Conservation (phyloP, 768 basidiomycete species). For the Albatrellus ellisii region DNA sequence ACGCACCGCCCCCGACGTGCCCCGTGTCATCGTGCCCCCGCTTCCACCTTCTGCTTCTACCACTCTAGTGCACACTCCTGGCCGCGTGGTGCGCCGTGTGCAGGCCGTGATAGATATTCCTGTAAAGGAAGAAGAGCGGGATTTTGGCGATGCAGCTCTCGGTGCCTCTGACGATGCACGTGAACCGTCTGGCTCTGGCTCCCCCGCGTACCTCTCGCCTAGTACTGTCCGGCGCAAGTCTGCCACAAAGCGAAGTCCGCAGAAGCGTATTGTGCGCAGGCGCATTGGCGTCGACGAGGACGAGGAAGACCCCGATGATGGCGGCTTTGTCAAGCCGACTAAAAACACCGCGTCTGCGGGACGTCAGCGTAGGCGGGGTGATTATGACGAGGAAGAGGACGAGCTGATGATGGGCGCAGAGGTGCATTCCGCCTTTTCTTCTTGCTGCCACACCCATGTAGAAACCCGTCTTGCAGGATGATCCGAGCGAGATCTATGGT, state of each 20-base stretch:
- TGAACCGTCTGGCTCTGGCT: constrained; percentile 9
- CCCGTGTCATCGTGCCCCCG: no score
- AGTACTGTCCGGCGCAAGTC: constrained; percentile 5
- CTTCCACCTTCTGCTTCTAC: neutral
- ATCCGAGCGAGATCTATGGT: constrained; percentile 24
- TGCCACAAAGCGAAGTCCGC: constrained; percentile 1
- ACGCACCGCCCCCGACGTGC: no score
- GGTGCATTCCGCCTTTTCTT: constrained; percentile 21
- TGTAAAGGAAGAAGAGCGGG: constrained; percentile 50
- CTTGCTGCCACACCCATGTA: neutral
- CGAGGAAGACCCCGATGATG: constrained; percentile 7
- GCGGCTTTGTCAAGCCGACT: neutral
- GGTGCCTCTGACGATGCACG: constrained; percentile 11
- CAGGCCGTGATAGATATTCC: constrained; percentile 43
- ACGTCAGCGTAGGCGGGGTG: constrained; percentile 8
- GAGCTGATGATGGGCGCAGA: constrained; percentile 49
- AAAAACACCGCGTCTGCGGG: constrained; percentile 5
- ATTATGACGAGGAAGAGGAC: constrained; percentile 41
- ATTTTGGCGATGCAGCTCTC: constrained; percentile 19
- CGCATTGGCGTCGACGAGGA: constrained; percentile 10
- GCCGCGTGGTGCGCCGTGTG: constrained; percentile 45
- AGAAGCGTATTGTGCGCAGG: constrained; percentile 2
- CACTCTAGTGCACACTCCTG: constrained; percentile 13
- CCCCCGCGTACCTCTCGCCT: constrained; percentile 22
- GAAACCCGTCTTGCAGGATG: constrained; percentile 21